Evolutionary conservation across 108 stramenopile genomes (phyloP).

Genomic region (Cyclotella kingstonii): DNA sequence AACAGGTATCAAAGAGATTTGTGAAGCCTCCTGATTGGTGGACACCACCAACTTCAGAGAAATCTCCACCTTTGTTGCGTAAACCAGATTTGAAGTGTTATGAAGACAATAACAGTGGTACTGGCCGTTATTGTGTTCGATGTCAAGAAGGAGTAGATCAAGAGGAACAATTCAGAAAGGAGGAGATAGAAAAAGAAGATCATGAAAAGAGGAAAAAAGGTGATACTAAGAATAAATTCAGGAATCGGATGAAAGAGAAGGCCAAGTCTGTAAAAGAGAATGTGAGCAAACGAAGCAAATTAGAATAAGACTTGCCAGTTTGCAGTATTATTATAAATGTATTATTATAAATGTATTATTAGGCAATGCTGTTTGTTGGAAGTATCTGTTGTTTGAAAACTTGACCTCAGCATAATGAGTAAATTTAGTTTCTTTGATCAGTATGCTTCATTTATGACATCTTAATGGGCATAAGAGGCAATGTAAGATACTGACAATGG

Average conservation of each 20-base stretch:
- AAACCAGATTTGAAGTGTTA: conserved; percentile 73
- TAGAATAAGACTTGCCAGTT: too few relatives aligned
- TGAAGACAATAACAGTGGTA: conserved; percentile 56
- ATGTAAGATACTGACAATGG: too few relatives aligned
- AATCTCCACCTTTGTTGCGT: conserved; percentile 56
- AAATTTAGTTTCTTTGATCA: too few relatives aligned
- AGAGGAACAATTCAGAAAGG: conserved; percentile 49
- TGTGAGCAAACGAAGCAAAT: too few relatives aligned
- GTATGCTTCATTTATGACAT: too few relatives aligned
- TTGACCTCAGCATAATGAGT: too few relatives aligned
- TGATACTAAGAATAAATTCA: conserved; percentile 29
- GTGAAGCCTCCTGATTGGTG: conserved; percentile 77
- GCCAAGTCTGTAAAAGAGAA: too few relatives aligned
- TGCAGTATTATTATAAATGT: too few relatives aligned
- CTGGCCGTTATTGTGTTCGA: conserved; percentile 61
- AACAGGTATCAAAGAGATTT: conserved; percentile 77
- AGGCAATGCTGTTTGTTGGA: too few relatives aligned
- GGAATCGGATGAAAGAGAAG: conserved; percentile 55
- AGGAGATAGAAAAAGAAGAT: conserved; percentile 44
- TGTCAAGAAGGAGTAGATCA: conserved; percentile 69
- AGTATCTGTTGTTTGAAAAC: too few relatives aligned
- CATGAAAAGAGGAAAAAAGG: conserved; percentile 52
- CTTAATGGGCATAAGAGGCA: too few relatives aligned
- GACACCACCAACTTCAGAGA: conserved; percentile 49
- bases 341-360: too few relatives aligned